These are phyloP conservation scores for Pelargonium myrrhifolium DNA, from an alignment of 441 rosid genomes.

Conservation along the genomic window DNA sequence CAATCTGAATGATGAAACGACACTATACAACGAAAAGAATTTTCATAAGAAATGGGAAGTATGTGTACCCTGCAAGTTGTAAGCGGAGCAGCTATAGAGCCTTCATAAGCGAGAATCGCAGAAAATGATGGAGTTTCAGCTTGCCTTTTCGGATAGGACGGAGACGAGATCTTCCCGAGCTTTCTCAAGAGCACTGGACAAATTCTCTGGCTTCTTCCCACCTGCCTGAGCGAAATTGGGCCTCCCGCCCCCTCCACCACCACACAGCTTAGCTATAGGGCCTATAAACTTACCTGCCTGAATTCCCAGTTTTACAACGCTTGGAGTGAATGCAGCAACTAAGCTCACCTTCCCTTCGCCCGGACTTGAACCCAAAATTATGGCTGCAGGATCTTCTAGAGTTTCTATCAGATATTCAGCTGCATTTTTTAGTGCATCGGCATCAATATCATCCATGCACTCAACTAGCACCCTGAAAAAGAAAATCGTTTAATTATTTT, in stretches of 20 bases:
- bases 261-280: conserved; percentile 71
- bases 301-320: conserved; percentile 58
- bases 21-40: not conserved
- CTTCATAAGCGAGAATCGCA: not conserved
- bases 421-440: conserved; percentile 75
- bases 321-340: conserved; percentile 75
- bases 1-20: not conserved
- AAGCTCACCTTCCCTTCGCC: conserved; percentile 80
- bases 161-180: conserved; percentile 56
- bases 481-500: conserved; percentile 8
- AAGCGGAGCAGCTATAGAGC: not conserved
- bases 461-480: conserved; percentile 71
- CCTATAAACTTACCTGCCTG: conserved; percentile 87
- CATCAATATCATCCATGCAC: conserved; percentile 65
- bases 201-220: conserved; percentile 71
- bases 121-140: conserved; percentile 16
- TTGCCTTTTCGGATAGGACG: conserved; percentile 44
- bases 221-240: conserved; percentile 94
- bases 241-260: conserved; percentile 93
- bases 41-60: not conserved
- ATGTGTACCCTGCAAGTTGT: not conserved
- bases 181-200: conserved; percentile 57
- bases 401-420: conserved; percentile 60
- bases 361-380: conserved; percentile 72
- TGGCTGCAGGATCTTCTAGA: conserved; percentile 68